These are phyloP conservation scores for Mycena leptocephala DNA, from an alignment of 768 basidiomycete species.

Conservation along the genomic window DNA sequence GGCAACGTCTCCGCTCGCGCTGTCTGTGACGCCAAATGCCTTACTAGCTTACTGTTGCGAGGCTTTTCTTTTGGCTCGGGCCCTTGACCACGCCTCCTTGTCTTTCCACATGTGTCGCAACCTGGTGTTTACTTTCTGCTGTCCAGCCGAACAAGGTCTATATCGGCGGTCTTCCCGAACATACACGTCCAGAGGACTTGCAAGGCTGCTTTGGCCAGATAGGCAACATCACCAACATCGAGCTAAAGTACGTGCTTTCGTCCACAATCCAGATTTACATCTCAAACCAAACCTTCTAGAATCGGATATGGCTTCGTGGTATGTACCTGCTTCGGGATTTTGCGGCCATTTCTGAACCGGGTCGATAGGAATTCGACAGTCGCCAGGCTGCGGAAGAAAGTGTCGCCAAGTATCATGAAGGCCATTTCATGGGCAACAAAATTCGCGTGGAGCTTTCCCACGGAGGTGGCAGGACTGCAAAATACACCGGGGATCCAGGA, in stretches of 20 bases:
- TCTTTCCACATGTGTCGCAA: constrained; percentile 68
- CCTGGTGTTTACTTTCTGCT: constrained; percentile 81
- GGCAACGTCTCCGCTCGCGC: constrained; percentile 55
- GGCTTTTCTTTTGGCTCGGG: constrained; percentile 56
- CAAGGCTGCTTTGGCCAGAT: constrained; percentile 91
- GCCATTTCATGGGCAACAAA: constrained; percentile 94
- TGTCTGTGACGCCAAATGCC: constrained; percentile 54
- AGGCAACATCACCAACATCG: constrained; percentile 81
- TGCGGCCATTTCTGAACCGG: not conserved
- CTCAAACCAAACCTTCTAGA: constrained; percentile 55
- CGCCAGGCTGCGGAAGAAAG: constrained; percentile 89
- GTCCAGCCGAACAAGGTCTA: constrained; percentile 95
- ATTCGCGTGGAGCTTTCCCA: constrained; percentile 91
- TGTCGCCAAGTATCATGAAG: constrained; percentile 91
- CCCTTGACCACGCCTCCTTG: constrained; percentile 65
- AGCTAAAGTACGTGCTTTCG: constrained; percentile 79
- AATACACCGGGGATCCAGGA: constrained; percentile 88
- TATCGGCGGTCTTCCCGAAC: constrained; percentile 90
- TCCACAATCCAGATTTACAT: constrained; percentile 31
- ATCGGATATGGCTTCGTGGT: constrained; percentile 94
- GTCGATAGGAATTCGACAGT: constrained; percentile 83
- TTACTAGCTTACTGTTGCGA: constrained; percentile 54
- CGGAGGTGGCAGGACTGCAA: constrained; percentile 86
- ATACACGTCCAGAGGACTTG: constrained; percentile 89
- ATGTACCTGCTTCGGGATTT: constrained; percentile 49